phyloP scores from a whole-genome alignment of 75 land plant genomes.

The Picea glauca region DNA sequence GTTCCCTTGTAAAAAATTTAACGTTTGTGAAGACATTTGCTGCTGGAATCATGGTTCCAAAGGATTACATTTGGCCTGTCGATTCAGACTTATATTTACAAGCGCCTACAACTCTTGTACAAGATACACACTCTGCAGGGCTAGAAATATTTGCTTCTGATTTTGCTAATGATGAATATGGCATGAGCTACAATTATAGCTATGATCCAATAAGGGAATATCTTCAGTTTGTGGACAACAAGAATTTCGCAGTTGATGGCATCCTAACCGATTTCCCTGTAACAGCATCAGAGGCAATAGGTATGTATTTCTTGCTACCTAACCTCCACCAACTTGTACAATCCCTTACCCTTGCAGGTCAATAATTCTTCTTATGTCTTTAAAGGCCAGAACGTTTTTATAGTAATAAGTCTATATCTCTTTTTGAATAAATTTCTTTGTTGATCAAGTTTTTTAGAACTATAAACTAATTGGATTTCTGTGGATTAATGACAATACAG shows the following conservation, averaged over 20 bases:
- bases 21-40: constrained; percentile 73
- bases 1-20: constrained; percentile 54
- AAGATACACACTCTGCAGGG: constrained; percentile 65
- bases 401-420: not conserved
- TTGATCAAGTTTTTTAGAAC: not conserved
- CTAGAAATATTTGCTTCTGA: constrained; percentile 70
- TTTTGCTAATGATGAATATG: constrained; percentile 63
- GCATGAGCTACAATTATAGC: constrained; percentile 61
- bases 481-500: not conserved
- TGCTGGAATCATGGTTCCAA: constrained; percentile 80
- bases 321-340: not conserved
- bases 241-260: constrained; percentile 75
- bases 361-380: not conserved
- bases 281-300: constrained; percentile 75
- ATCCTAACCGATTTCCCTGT: constrained; percentile 77
- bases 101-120: constrained; percentile 47
- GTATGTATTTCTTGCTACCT: constrained; percentile 20
- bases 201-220: constrained; percentile 77
- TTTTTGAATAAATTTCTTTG: not conserved
- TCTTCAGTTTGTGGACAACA: constrained; percentile 48
- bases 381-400: not conserved
- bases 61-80: constrained; percentile 67
- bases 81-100: constrained; percentile 21
- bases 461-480: not conserved
- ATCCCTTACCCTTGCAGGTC: not conserved